phyloP scores from a whole-genome alignment of 768 basidiomycete species.

The Postia placenta region DNA sequence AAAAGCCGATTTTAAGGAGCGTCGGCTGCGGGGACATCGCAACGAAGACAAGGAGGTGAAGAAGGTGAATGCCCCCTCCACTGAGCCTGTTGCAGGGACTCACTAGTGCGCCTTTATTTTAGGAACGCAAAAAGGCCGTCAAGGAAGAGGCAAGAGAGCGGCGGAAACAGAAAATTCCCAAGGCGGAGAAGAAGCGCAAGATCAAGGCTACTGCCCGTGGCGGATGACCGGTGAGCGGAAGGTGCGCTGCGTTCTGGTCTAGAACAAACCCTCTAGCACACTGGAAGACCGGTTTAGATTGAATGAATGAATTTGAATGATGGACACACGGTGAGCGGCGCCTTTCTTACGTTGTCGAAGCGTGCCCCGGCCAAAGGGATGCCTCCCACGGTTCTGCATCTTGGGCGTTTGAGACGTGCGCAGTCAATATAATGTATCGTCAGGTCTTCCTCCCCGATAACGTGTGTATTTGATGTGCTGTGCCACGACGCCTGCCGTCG shows the following conservation, averaged over 20 bases:
- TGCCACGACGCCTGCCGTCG: no score
- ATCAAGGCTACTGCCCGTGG: constrained; percentile 47
- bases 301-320: background rate
- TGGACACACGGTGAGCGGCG: background rate
- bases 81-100: background rate
- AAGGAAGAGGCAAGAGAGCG: constrained; percentile 87
- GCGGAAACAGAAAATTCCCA: constrained; percentile 91
- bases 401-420: no score
- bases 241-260: background rate
- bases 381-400: no score
- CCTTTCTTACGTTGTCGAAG: background rate
- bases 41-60: constrained; percentile 90
- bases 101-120: background rate
- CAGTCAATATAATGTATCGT: background rate
- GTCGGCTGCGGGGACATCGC: constrained; percentile 75
- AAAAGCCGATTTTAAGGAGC: constrained; percentile 36
- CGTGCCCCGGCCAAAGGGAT: background rate
- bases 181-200: constrained; percentile 86
- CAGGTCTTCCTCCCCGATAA: background rate
- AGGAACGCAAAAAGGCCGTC: constrained; percentile 89
- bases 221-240: constrained; percentile 10
- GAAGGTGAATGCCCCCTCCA: constrained; percentile 46
- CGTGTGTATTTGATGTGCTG: no score
- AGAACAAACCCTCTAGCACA: background rate
- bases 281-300: background rate